phyloP scores from a whole-genome alignment of 441 rosid genomes.

The Gossypium gossypioides region DNA sequence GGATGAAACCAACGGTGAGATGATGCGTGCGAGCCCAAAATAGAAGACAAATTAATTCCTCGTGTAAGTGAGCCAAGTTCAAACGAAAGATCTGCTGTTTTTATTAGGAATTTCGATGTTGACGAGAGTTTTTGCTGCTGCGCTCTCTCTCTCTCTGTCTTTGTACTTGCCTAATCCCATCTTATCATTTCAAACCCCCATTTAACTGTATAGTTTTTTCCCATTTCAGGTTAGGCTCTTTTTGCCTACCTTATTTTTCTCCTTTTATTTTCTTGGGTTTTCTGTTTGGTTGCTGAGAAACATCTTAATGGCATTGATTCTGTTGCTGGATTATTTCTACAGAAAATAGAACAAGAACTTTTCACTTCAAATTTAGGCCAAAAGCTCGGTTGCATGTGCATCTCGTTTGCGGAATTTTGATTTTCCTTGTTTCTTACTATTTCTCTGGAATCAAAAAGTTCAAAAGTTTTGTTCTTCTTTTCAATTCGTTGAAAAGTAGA shows the following conservation, averaged over 20 bases:
- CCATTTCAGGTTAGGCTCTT: not conserved
- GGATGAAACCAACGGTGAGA: not conserved
- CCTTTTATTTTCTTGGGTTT: not conserved
- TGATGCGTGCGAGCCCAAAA: not conserved
- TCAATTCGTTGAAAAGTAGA: not conserved
- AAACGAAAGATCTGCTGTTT: not conserved
- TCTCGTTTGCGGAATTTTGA: not conserved
- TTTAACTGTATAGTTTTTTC: not conserved
- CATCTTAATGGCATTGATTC: not conserved
- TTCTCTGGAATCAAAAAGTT: not conserved
- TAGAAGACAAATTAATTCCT: not conserved
- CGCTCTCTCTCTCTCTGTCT: not conserved
- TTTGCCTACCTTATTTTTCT: not conserved
- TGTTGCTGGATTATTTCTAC: not conserved
- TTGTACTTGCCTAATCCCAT: not conserved
- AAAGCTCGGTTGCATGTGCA: not conserved
- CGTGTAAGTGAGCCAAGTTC: not conserved
- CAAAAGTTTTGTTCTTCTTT: not conserved
- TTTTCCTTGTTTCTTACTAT: not conserved
- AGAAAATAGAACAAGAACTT: not conserved
- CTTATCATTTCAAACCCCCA: not conserved
- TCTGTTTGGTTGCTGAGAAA: conserved; percentile 13
- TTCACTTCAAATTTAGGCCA: not conserved
- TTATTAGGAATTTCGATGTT: conserved; percentile 11
- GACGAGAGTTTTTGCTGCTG: not conserved